These are phyloP conservation scores for Serendipita sp. DNA, from an alignment of 1,284 basidiomycete species.

Conservation along the genomic window DNA sequence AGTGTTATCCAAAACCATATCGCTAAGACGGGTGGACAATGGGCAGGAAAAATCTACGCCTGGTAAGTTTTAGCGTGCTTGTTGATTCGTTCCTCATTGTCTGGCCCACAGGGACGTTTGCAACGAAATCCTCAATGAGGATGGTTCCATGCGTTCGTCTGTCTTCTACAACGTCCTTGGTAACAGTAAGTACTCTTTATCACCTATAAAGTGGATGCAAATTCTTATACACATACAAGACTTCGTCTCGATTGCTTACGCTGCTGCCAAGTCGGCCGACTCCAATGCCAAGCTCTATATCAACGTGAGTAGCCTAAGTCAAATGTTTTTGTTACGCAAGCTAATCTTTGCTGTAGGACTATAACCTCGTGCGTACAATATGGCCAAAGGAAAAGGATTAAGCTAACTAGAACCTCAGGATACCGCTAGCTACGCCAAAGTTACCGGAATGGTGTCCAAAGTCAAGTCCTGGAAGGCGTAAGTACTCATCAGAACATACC, in stretches of 20 bases:
- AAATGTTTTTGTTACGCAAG: neutral
- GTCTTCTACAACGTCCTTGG: slow-evolving; percentile 24
- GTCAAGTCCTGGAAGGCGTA: slow-evolving; percentile 16
- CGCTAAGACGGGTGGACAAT: slow-evolving; percentile 26
- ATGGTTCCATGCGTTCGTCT: slow-evolving; percentile 27
- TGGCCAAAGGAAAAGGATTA: neutral
- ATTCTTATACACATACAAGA: neutral
- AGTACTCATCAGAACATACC: slow-evolving; percentile 21
- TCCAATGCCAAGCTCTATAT: slow-evolving; percentile 16
- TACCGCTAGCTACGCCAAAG: slow-evolving; percentile 18
- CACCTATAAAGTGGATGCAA: neutral
- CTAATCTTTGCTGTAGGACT: slow-evolving; percentile 8
- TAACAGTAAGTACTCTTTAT: slow-evolving; percentile 7
- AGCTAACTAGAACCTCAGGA: neutral
- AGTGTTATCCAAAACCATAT: slow-evolving; percentile 30
- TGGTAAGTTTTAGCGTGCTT: slow-evolving; percentile 17
- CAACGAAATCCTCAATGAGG: slow-evolving; percentile 31
- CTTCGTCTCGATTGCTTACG: slow-evolving; percentile 17
- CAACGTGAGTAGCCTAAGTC: slow-evolving; percentile 11
- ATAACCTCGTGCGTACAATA: slow-evolving; percentile 3
- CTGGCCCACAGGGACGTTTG: neutral
- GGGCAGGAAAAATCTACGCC: slow-evolving; percentile 29
- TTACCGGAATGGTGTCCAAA: slow-evolving; percentile 12
- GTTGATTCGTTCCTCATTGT: neutral
- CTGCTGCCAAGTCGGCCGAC: slow-evolving; percentile 17